Evolutionary conservation across 2,329 filamentous ascomycete species (phyloP), one percentile per base, ranked within the genome.

Genomic region (Paraphaeosphaeria sporulosa): DNA sequence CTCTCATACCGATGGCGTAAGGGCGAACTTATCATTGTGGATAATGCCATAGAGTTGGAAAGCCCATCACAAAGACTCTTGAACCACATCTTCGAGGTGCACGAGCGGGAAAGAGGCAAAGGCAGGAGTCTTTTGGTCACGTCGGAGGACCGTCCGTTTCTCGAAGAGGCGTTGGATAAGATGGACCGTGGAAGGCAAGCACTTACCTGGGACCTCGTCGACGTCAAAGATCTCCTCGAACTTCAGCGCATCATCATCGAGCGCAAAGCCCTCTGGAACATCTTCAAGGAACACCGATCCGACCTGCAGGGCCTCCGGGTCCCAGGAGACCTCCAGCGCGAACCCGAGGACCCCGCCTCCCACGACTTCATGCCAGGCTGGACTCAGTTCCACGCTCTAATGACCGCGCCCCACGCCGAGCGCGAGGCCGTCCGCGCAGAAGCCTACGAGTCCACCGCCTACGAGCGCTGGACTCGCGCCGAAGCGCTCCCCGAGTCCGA

Each of bases 181-280:
- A 84, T 84, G 52, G 89, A 89, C 49, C 83, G 96, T 73, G 84
- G 86, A 58, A 92, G 91, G 21, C 86, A 88, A 58, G 89, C 90
- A 9, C 81, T 93, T 68, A 85, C 87, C 59, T 83, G 90, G 60
- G 82, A 85, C n/a, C 90, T 96, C 64, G 92, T 99, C 38, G 95
- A 98, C 79, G 93, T 99, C 64, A 99, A 98, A 86, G 92, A 98
- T 77, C 79, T 99, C 65, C 81, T 99, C 67, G 92, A 95, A 82
- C 89, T 90, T 56, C 91, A 91, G 56, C 88, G 93, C 71, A 82
- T 99, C 62, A 89, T 99, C 61, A 88, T 99, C 71, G 95, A 99
- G 85, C 87, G 90, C 76, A 81, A 82, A 44, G 94, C 94, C 38
- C 83, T 99, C 72, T 85, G 89, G 77, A 85, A 87, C 76, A 87